phyloP scores from a whole-genome alignment of 169 alveolate genomes.

The Cryptosporidium parvum region DNA sequence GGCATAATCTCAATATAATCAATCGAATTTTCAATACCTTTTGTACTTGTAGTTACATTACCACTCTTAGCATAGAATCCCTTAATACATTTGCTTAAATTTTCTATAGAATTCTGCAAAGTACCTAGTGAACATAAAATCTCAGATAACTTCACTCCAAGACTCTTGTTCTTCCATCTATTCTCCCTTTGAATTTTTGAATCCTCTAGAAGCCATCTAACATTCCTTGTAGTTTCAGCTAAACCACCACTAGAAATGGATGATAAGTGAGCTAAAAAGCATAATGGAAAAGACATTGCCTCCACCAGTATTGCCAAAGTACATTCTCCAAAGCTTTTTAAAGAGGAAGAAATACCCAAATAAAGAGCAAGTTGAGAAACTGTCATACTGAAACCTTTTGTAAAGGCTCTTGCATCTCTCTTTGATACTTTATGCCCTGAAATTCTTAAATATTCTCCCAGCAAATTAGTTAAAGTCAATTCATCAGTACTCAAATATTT shows the following conservation, averaged over 20 bases:
- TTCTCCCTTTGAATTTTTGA: slow-evolving; percentile 35
- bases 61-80: slow-evolving; percentile 15
- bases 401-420: slow-evolving; percentile 3
- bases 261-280: slow-evolving; percentile 31
- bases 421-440: slow-evolving; percentile 11
- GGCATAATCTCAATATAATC: slow-evolving; percentile 61
- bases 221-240: slow-evolving; percentile 24
- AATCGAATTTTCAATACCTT: slow-evolving; percentile 57
- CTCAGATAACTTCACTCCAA: slow-evolving; percentile 32
- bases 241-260: slow-evolving; percentile 46
- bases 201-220: slow-evolving; percentile 64
- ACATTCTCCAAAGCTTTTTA: slow-evolving; percentile 45
- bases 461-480: slow-evolving; percentile 1
- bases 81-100: slow-evolving; percentile 10
- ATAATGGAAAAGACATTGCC: slow-evolving; percentile 37
- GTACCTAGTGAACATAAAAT: slow-evolving; percentile 40
- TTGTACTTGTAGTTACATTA: slow-evolving; percentile 27
- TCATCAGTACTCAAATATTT: slow-evolving; percentile 17
- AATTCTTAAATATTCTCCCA: background rate
- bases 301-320: slow-evolving; percentile 43
- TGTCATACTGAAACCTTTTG: slow-evolving; percentile 16
- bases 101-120: slow-evolving; percentile 9
- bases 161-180: slow-evolving; percentile 1
- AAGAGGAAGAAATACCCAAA: slow-evolving; percentile 11
- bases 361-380: slow-evolving; percentile 30